Percentiles rank a stretch among this genome's conserved stretches.
Conservation (phyloP, 148 eudicot species). For the Rhododendron henanense region DNA sequence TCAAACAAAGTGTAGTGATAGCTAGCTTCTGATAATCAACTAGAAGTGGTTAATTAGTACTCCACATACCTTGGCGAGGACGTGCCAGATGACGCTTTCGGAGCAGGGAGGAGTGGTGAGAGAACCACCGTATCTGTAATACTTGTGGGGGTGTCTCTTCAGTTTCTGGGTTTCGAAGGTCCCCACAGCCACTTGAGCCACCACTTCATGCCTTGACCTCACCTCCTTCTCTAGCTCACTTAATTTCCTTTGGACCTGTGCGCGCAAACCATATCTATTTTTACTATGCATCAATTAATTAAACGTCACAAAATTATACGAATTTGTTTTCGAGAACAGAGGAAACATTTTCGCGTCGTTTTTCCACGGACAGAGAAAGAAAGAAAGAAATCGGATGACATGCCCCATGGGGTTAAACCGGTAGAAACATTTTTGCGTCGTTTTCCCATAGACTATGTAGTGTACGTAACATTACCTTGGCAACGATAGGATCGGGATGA, state of each 20-base stretch:
- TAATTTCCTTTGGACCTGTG: slow-evolving; percentile 45
- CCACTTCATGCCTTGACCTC: slow-evolving; percentile 6
- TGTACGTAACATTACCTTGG: slow-evolving; percentile 29
- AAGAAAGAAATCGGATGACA: neutral
- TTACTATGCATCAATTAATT: neutral
- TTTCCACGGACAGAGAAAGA: neutral
- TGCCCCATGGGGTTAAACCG: neutral
- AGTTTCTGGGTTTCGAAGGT: slow-evolving; percentile 30
- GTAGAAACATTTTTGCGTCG: neutral
- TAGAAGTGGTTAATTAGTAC: neutral
- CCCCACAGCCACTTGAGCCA: slow-evolving; percentile 26
- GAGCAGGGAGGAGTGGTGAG: slow-evolving; percentile 89
- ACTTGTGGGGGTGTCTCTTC: slow-evolving; percentile 35
- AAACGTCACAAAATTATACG: neutral
- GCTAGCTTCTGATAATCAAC: too few relatives aligned
- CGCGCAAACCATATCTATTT: neutral
- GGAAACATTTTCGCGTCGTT: neutral
- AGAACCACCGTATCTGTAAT: slow-evolving; percentile 75
- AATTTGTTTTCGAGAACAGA: neutral
- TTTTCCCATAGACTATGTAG: too few relatives aligned
- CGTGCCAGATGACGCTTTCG: slow-evolving; percentile 61
- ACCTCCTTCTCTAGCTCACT: slow-evolving; percentile 31
- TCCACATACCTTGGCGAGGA: slow-evolving; percentile 52
- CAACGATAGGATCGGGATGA: slow-evolving; percentile 45
- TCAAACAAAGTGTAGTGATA: too few relatives aligned